A percentile compares a stretch with the other conserved stretches of the same genome.
Evolutionary conservation across 1,139 yeast genomes (phyloP).

Genomic region (Pichia terricola): DNA sequence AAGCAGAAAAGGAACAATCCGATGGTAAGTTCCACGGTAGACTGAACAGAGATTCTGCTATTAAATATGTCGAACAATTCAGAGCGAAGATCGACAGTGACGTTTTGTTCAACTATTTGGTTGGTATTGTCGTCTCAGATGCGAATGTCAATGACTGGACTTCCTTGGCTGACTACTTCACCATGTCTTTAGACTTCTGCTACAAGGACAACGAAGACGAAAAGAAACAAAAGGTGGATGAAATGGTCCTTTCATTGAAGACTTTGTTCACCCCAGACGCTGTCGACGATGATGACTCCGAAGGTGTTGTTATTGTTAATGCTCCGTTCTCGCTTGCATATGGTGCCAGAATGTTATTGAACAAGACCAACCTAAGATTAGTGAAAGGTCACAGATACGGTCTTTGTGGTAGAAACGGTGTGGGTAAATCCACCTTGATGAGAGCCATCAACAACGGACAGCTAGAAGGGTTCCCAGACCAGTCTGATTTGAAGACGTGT

Average conservation of each 20-base stretch:
- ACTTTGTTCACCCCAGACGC: slow-evolving; percentile 57
- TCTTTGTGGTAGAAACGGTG: slow-evolving; percentile 98
- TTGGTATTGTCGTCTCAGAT: slow-evolving; percentile 51
- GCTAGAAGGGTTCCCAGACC: slow-evolving; percentile 96
- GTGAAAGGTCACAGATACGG: slow-evolving; percentile 96
- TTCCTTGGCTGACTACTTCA: slow-evolving; percentile 50
- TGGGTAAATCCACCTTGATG: slow-evolving; percentile 93
- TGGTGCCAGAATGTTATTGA: slow-evolving; percentile 93
- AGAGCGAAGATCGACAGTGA: slow-evolving; percentile 30
- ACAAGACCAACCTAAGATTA: slow-evolving; percentile 80
- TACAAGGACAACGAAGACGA: slow-evolving; percentile 29
- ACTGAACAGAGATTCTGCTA: slow-evolving; percentile 48
- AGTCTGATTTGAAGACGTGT: slow-evolving; percentile 87
- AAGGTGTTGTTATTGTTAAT: slow-evolving; percentile 83
- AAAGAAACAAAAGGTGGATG: slow-evolving; percentile 31
- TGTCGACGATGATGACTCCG: slow-evolving; percentile 45
- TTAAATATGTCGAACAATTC: slow-evolving; percentile 33
- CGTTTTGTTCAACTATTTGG: slow-evolving; percentile 39
- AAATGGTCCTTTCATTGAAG: slow-evolving; percentile 48
- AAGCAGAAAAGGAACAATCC: slow-evolving; percentile 60
- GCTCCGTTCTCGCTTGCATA: slow-evolving; percentile 93
- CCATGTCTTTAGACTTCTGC: slow-evolving; percentile 31
- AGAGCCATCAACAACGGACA: slow-evolving; percentile 90
- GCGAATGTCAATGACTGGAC: slow-evolving; percentile 91
- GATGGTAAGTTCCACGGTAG: slow-evolving; percentile 75